These are phyloP conservation scores for Pezicula rhizophila DNA, from an alignment of 2,329 filamentous ascomycete genomes.

Conservation along the genomic window DNA sequence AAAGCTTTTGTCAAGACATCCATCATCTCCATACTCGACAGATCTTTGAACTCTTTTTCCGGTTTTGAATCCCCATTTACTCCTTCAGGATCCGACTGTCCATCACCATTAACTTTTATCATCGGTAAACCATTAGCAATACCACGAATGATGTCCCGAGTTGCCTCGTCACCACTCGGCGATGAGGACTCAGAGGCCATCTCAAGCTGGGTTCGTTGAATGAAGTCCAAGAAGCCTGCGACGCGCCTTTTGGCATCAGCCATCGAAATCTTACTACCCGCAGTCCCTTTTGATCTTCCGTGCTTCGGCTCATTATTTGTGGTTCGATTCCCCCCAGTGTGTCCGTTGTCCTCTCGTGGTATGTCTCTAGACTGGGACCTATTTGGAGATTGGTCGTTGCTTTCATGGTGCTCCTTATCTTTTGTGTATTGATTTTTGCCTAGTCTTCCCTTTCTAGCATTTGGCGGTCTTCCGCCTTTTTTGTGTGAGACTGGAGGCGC, in stretches of 20 bases:
- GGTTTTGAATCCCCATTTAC: slow-evolving; percentile 19
- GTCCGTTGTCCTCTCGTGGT: slow-evolving; percentile 40
- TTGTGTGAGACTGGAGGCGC: slow-evolving; percentile 46
- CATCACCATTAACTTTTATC: slow-evolving; percentile 32
- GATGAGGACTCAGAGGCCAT: slow-evolving; percentile 59
- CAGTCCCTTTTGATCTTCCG: slow-evolving; percentile 28
- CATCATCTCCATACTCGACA: slow-evolving; percentile 45
- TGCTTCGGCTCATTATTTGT: slow-evolving; percentile 29
- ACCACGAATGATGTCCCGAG: slow-evolving; percentile 26
- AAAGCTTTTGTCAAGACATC: slow-evolving; percentile 34
- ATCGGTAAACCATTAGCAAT: slow-evolving; percentile 28
- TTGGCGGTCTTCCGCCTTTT: slow-evolving; percentile 55
- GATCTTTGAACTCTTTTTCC: slow-evolving; percentile 60
- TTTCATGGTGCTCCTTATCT: slow-evolving; percentile 54
- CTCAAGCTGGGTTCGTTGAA: slow-evolving; percentile 81
- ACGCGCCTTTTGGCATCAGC: slow-evolving; percentile 83
- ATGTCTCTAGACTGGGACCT: slow-evolving; percentile 43
- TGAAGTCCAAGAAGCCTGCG: slow-evolving; percentile 81
- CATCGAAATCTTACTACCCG: slow-evolving; percentile 65
- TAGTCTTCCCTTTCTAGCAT: slow-evolving; percentile 59
- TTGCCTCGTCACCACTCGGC: slow-evolving; percentile 33
- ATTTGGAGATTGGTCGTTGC: slow-evolving; percentile 47
- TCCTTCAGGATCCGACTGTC: slow-evolving; percentile 25
- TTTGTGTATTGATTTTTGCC: slow-evolving; percentile 80
- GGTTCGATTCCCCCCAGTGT: slow-evolving; percentile 33